Conservation (phyloP, 2,329 filamentous ascomycete species). For the Aspergillus glaucus region DNA sequence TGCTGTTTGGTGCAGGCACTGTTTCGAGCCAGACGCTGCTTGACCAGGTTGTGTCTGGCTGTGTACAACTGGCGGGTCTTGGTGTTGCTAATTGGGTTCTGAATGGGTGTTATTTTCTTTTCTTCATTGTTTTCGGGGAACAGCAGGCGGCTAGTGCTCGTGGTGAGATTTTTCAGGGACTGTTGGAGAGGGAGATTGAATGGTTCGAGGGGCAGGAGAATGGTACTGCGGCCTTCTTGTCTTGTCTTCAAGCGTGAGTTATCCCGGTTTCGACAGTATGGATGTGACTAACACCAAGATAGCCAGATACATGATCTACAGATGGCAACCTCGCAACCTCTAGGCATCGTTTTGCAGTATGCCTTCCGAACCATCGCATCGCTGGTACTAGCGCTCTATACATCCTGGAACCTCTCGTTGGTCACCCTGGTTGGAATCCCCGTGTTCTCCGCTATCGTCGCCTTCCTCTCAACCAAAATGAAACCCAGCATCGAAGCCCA, state of each 20-base stretch:
- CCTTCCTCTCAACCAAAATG: conserved; percentile 55
- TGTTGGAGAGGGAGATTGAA: conserved; percentile 66
- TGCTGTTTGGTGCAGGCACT: conserved; percentile 55
- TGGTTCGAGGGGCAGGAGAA: conserved; percentile 75
- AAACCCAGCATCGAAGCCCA: conserved; percentile 64
- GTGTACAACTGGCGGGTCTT: conserved; percentile 56
- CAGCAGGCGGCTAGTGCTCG: conserved; percentile 65
- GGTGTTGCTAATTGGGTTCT: conserved; percentile 61
- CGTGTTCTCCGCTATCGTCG: conserved; percentile 56
- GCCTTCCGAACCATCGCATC: conserved; percentile 59
- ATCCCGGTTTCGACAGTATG: not conserved
- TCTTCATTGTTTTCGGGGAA: conserved; percentile 76
- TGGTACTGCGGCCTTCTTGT: conserved; percentile 65
- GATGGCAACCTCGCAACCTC: conserved; percentile 67
- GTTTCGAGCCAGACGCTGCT: conserved; percentile 49
- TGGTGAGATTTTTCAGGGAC: conserved; percentile 56
- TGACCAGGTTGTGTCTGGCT: conserved; percentile 52
- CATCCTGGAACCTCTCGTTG: conserved; percentile 77
- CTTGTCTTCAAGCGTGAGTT: conserved; percentile 66
- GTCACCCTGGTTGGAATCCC: conserved; percentile 70
- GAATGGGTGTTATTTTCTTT: conserved; percentile 59
- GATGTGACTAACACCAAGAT: not conserved
- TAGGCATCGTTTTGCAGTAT: conserved; percentile 64
- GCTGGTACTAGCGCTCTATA: conserved; percentile 66
- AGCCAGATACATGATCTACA: conserved; percentile 82